Evolutionary conservation across 179 eudicot species (phyloP), one percentile per base, ranked within the genome.

Genomic region (Carnegiea gigantea): DNA sequence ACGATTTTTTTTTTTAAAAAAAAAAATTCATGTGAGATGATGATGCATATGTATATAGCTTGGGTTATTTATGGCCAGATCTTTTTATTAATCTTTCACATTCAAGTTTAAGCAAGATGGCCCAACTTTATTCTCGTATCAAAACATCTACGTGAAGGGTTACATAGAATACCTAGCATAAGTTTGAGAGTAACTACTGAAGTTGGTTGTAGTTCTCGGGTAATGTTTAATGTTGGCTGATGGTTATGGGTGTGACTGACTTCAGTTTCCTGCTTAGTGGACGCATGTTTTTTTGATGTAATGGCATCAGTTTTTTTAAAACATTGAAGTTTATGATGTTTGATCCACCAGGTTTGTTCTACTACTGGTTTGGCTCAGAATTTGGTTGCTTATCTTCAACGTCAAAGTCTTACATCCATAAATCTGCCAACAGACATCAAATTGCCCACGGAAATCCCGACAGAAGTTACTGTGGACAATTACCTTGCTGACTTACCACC

Each of bases 361-460:
- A 44, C 73, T 77, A 20, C 60, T 79, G 78, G 51, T 74, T 44
- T 49, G 85, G 76, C 77, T 76, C 80, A 79, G 82, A 65, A 73
- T 77, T 74, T 77, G 85, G 82, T 51, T 48, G 62, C 70, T 76
- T 81, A 75, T 74, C 48, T 40, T 62, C 83, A 84, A 51, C 40
- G 59, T 65, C 84, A 70, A 49, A 59, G 36, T 51, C 75, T 78
- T 77, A 80, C 85, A 36, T 44, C 80, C 46, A 33, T 82, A 82
- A 87, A 88, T 79, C 83, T 78, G 71, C 73, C 77, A 30, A 62
- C 33, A 84, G 87, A 60, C 30, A 70, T 72, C 60, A 79, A 84
- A 77, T 84, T 81, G 73, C 86, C 89, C 38, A 79, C 38, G 49
- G 83, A 76, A 73, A 73, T 83, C 75, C 67, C 84, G 30, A 78